Evolutionary conservation across 2,329 filamentous ascomycete species (phyloP).

Genomic region (Corynespora cassiicola): DNA sequence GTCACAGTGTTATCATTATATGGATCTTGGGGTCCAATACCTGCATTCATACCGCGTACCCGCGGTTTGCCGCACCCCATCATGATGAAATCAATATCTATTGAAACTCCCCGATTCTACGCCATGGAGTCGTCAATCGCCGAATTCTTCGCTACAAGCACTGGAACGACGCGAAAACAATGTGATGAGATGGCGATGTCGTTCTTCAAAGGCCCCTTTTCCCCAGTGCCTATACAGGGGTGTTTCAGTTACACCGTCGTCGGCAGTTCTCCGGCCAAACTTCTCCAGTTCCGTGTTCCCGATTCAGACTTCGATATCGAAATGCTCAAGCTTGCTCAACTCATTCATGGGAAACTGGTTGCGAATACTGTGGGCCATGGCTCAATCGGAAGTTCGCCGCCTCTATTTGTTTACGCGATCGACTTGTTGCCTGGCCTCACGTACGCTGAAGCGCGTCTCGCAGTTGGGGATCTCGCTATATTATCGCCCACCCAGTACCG

Average conservation of each 20-base stretch:
- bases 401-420: slow-evolving; percentile 11
- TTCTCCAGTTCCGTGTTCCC: slow-evolving; percentile 4
- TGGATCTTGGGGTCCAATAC: too few relatives aligned
- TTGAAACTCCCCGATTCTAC: too few relatives aligned
- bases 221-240: slow-evolving; percentile 9
- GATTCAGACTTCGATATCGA: slow-evolving; percentile 8
- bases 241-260: slow-evolving; percentile 11
- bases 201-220: slow-evolving; percentile 4
- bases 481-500: slow-evolving; percentile 33
- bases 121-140: slow-evolving; percentile 3
- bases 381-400: slow-evolving; percentile 4
- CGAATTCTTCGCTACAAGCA: slow-evolving; percentile 1
- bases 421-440: slow-evolving; percentile 28
- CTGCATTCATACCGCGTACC: too few relatives aligned
- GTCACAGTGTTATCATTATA: too few relatives aligned
- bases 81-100: too few relatives aligned
- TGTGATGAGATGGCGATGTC: slow-evolving; percentile 5
- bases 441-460: slow-evolving; percentile 34
- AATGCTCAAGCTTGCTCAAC: slow-evolving; percentile 3
- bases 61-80: too few relatives aligned
- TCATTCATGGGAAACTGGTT: slow-evolving; percentile 9
- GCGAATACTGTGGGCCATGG: slow-evolving; percentile 6
- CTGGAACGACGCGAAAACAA: slow-evolving; percentile 4
- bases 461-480: slow-evolving; percentile 4
- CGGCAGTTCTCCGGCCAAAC: slow-evolving; percentile 3